Evolutionary conservation across 1,284 basidiomycete genomes (phyloP).

Genomic region (Lentinula novae-zelandiae): DNA sequence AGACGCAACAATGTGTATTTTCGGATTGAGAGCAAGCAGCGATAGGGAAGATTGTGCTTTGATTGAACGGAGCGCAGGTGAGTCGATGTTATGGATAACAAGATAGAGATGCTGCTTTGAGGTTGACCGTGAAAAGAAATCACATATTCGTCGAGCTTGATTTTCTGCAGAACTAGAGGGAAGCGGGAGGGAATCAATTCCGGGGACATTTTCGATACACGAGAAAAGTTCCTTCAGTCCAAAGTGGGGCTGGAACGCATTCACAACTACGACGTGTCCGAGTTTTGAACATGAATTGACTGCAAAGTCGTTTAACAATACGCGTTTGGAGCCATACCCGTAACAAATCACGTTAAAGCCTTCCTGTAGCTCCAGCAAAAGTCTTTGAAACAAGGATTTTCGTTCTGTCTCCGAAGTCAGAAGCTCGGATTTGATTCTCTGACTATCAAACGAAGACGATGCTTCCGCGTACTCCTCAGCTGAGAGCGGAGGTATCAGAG

Average conservation of each 20-base stretch:
- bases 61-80: constrained; percentile 58
- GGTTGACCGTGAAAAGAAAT: constrained; percentile 41
- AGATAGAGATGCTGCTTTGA: constrained; percentile 57
- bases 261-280: constrained; percentile 76
- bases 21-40: constrained; percentile 64
- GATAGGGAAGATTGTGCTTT: constrained; percentile 64
- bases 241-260: constrained; percentile 75
- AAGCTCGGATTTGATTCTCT: constrained; percentile 29
- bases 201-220: constrained; percentile 63
- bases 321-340: constrained; percentile 84
- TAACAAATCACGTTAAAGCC: constrained; percentile 87
- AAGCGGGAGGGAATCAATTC: constrained; percentile 37
- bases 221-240: constrained; percentile 66
- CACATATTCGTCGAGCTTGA: constrained; percentile 60
- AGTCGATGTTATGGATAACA: constrained; percentile 86
- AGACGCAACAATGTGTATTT: constrained; percentile 79
- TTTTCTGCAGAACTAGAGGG: constrained; percentile 46
- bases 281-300: constrained; percentile 44
- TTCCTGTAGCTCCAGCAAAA: constrained; percentile 66
- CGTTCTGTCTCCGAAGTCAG: constrained; percentile 27
- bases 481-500: constrained; percentile 63
- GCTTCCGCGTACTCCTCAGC: constrained; percentile 56
- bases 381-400: constrained; percentile 53
- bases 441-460: constrained; percentile 27
- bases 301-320: constrained; percentile 72